Evolutionary conservation across 352 stramenopile genomes (phyloP).

Genomic region (Elongisporangium anandrum): DNA sequence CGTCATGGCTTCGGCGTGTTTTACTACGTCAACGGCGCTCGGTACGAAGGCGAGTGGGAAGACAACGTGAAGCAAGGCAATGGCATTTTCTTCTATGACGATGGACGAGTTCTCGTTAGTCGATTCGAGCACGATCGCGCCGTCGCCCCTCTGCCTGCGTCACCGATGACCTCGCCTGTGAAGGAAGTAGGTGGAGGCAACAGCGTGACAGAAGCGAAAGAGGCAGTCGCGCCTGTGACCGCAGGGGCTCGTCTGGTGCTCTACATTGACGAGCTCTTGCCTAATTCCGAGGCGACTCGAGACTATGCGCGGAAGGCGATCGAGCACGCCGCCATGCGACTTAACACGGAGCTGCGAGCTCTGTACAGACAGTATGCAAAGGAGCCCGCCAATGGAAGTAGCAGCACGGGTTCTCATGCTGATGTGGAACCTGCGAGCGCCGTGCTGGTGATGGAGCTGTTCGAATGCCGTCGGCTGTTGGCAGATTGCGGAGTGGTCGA

Average conservation of each 20-base stretch:
- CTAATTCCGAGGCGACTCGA: conserved; percentile 9
- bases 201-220: not conserved
- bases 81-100: conserved; percentile 70
- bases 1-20: conserved; percentile 72
- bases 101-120: conserved; percentile 53
- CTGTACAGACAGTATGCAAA: conserved; percentile 55
- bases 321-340: conserved; percentile 42
- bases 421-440: conserved; percentile 13
- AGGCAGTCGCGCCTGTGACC: not conserved
- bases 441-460: conserved; percentile 34
- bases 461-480: conserved; percentile 46
- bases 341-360: conserved; percentile 58
- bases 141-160: conserved; percentile 5
- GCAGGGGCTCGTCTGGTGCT: conserved; percentile 18
- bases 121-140: conserved; percentile 41
- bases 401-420: not conserved
- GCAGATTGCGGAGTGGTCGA: conserved; percentile 32
- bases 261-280: conserved; percentile 50
- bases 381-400: conserved; percentile 10
- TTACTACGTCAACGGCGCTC: conserved; percentile 83
- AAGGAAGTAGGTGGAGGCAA: not conserved
- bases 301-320: conserved; percentile 46
- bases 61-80: conserved; percentile 74
- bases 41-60: conserved; percentile 82
- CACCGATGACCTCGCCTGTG: conserved; percentile 7